Percentiles rank a stretch among this genome's conserved stretches.
Evolutionary conservation across 2,329 filamentous ascomycete species (phyloP).

Genomic region (Aplosporella prunicola): DNA sequence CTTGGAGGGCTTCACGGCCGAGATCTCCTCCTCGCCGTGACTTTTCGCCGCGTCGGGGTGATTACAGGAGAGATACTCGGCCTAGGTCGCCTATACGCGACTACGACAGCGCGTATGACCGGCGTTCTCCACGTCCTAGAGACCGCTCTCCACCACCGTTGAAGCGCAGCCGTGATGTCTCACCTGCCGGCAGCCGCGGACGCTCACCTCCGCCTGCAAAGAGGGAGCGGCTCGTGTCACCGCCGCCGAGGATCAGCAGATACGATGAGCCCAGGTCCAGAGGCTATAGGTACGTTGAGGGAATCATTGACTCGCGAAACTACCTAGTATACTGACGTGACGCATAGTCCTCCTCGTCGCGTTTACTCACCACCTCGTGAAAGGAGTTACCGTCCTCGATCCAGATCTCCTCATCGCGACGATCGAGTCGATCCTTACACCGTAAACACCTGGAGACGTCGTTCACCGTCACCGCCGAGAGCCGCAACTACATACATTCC

Average conservation of each 20-base stretch:
- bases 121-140: slow-evolving; percentile 32
- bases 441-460: slow-evolving; percentile 43
- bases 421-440: slow-evolving; percentile 39
- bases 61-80: slow-evolving; percentile 26
- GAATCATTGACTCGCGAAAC: too few species aligned
- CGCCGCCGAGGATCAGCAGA: slow-evolving; percentile 23
- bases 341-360: slow-evolving; percentile 26
- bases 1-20: slow-evolving; percentile 35
- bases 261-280: slow-evolving; percentile 39
- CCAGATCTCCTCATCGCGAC: slow-evolving; percentile 44
- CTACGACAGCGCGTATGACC: slow-evolving; percentile 25
- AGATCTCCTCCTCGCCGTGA: slow-evolving; percentile 41
- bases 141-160: slow-evolving; percentile 35
- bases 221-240: slow-evolving; percentile 32
- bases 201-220: slow-evolving; percentile 34
- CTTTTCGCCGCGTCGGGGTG: slow-evolving; percentile 15
- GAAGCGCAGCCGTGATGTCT: slow-evolving; percentile 37
- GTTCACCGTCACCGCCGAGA: slow-evolving; percentile 43
- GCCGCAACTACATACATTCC: too few species aligned
- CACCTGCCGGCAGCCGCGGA: slow-evolving; percentile 38
- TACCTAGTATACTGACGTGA: not conserved
- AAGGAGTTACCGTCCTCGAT: slow-evolving; percentile 37
- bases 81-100: slow-evolving; percentile 31
- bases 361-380: slow-evolving; percentile 35
- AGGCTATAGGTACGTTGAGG: slow-evolving; percentile 23